Base-by-base conservation (phyloP, 352 stramenopile species). In the Bremia lactucae region DNA sequence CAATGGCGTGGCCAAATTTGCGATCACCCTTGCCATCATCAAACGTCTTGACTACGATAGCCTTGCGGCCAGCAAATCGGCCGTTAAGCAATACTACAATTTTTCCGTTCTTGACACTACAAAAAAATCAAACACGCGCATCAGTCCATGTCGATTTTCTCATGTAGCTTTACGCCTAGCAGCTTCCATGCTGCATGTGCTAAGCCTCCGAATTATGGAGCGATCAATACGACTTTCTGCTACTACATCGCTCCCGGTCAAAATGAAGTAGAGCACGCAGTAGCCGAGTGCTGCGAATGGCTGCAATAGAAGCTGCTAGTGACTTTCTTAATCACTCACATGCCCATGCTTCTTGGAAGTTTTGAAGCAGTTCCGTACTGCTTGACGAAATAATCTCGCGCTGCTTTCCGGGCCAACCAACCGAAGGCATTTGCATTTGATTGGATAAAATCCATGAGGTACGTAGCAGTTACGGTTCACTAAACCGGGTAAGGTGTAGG, bases 21-120 rank as follows among this genome's bases (percentile, higher is more conserved):
- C 96, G 95, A 68, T 98, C 90, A 41, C 70, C 83, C 42, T 75
- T 89, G 55, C 95, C 95, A 50, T 98, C 93, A 61, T 99, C 96
- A 66, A 94, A 97, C 47, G 95, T 96, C 85, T 98, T 98, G 36
- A 99, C 94, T 46, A 99, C 94, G 46, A 99, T 95, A 54, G 95
- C 96, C 82, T 99, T 99, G 72, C 96, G 95, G 65, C 96, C 96
- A 48, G 96, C 96, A 69, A 98, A 98, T 61, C 95, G 92, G 66
- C 96, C 96, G 57, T 96, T 95, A 64, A 98, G 83, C 68, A 99
- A 72, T 61, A 99, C 93, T 62, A 99, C 96, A 71, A 99, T 95
- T 76, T 98, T 98, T 92, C 96, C 96, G 62, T 82, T 92, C 83
- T 98, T 98, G 62, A 97, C 73, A 84, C 81, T 94, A 63, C 43